Conservation (phyloP, 176 grass and related monocot species). For the Carex myosuroides region DNA sequence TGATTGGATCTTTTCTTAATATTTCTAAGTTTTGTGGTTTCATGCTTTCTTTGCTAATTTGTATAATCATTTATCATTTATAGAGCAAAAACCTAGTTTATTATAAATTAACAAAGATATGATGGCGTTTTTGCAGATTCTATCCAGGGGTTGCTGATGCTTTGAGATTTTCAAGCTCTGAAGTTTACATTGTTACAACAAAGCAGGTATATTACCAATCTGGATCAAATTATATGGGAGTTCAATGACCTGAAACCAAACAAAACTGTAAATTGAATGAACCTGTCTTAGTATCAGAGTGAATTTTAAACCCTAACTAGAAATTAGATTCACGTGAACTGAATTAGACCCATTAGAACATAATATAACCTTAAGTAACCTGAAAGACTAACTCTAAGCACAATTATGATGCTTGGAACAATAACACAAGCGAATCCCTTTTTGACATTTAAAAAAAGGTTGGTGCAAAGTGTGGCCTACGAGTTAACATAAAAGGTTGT, state of each 20-base stretch:
- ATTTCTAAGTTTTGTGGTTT: not conserved
- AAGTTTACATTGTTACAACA: conserved; percentile 91
- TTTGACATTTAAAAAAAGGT: not conserved
- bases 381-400: not conserved
- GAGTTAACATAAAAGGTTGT: not conserved
- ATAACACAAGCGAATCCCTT: not conserved
- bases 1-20: not conserved
- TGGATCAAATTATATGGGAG: not conserved
- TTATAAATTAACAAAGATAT: not conserved
- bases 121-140: conserved; percentile 47
- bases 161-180: conserved; percentile 86
- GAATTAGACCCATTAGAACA: not conserved
- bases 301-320: not conserved
- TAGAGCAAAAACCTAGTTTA: not conserved
- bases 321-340: not conserved
- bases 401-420: not conserved
- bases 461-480: not conserved
- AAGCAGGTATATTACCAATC: conserved; percentile 54
- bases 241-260: not conserved
- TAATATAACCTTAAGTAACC: not conserved
- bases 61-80: not conserved
- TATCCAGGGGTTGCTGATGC: conserved; percentile 87
- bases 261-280: not conserved
- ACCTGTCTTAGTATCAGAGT: not conserved
- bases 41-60: not conserved